Evolutionary conservation across 306 rosid species (phyloP).

Genomic region (Vicia villosa): DNA sequence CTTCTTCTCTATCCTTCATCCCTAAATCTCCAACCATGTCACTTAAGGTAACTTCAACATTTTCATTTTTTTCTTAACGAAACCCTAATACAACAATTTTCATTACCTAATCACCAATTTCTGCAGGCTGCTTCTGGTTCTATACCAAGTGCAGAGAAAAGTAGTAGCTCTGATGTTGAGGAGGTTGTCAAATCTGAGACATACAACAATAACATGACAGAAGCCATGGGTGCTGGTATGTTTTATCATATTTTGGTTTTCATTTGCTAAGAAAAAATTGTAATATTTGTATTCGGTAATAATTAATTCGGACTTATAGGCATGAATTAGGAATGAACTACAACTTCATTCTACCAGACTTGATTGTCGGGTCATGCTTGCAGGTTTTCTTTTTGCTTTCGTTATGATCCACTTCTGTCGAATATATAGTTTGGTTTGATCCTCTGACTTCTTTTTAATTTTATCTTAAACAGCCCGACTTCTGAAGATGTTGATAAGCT

Average conservation of each 20-base stretch:
- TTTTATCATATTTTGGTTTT: conserved; percentile 30
- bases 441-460: conserved; percentile 27
- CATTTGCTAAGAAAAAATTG: conserved; percentile 7
- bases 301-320: conserved; percentile 91
- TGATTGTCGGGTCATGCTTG: no score
- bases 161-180: no score
- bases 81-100: conserved; percentile 16
- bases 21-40: no score
- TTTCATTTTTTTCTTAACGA: not conserved
- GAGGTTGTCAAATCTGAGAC: conserved; percentile 75
- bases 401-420: conserved; percentile 2
- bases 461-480: conserved; percentile 51
- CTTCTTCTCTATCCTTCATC: no score
- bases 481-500: conserved; percentile 89
- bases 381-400: conserved; percentile 63
- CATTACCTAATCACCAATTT: conserved; percentile 20
- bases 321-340: conserved; percentile 94
- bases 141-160: conserved; percentile 58
- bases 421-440: conserved; percentile 33
- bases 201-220: conserved; percentile 80
- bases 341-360: conserved; percentile 81
- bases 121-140: conserved; percentile 79
- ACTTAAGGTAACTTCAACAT: conserved; percentile 57
- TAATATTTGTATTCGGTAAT: no score
- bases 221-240: conserved; percentile 99